These are phyloP conservation scores for Candida ortonii DNA, from an alignment of 805 yeast species.

Conservation along the genomic window DNA sequence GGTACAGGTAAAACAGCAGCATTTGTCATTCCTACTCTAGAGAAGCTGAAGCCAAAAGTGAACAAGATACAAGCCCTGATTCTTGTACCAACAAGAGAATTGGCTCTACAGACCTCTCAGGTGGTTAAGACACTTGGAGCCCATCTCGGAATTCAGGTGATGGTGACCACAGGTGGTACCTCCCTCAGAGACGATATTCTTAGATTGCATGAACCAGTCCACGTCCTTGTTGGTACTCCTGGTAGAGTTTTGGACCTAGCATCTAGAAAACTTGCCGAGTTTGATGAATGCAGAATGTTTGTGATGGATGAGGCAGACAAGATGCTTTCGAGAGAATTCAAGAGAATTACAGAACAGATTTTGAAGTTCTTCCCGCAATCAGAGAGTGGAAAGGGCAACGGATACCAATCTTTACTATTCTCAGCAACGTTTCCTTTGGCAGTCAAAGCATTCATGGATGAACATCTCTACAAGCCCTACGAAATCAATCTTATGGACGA, in stretches of 20 bases:
- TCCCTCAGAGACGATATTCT: conserved; percentile 89
- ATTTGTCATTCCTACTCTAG: conserved; percentile 89
- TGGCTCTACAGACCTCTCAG: conserved; percentile 96
- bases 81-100: conserved; percentile 95
- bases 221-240: conserved; percentile 94
- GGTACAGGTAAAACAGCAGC: conserved; percentile 99
- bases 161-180: conserved; percentile 99
- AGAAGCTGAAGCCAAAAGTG: conserved; percentile 79
- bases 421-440: conserved; percentile 96
- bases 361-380: conserved; percentile 68
- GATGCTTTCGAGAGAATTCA: conserved; percentile 88
- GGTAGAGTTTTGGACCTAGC: conserved; percentile 96
- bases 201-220: conserved; percentile 90
- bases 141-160: conserved; percentile 86
- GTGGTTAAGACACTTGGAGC: conserved; percentile 95
- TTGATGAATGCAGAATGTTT: conserved; percentile 80
- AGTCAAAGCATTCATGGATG: conserved; percentile 88
- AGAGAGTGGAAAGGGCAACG: conserved; percentile 35
- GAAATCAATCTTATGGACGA: conserved; percentile 98
- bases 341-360: conserved; percentile 81
- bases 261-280: conserved; percentile 79
- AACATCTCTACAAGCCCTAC: conserved; percentile 85
- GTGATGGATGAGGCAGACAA: conserved; percentile 99
- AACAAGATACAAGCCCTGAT: conserved; percentile 88
- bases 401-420: conserved; percentile 81